These are phyloP conservation scores for Pestalotiopsis sp. DNA, from an alignment of 2,329 filamentous ascomycete species.

Conservation along the genomic window DNA sequence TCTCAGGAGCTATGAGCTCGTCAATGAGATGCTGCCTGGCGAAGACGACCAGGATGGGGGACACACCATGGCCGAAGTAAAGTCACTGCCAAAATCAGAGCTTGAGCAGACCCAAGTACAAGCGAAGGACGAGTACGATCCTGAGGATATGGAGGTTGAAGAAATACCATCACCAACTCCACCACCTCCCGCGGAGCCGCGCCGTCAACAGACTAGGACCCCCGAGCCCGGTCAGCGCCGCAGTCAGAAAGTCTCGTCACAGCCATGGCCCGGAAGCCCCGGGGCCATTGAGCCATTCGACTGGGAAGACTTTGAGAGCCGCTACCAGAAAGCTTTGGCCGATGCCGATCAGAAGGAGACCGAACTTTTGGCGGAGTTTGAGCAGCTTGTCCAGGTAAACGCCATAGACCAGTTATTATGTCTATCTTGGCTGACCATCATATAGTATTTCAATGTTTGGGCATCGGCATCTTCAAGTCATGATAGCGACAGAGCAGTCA, in stretches of 20 bases:
- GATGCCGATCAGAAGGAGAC: conserved; percentile 66
- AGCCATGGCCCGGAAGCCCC: conserved; percentile 50
- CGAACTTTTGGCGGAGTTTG: conserved; percentile 67
- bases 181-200: not conserved
- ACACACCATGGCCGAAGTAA: not conserved
- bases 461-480: conserved; percentile 70
- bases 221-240: conserved; percentile 41
- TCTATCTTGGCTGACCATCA: conserved; percentile 10
- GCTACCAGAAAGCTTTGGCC: conserved; percentile 68
- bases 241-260: conserved; percentile 33
- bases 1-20: conserved; percentile 6
- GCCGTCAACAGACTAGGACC: conserved; percentile 25
- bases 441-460: conserved; percentile 80
- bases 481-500: conserved; percentile 76
- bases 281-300: conserved; percentile 63
- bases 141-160: not conserved
- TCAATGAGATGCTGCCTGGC: conserved; percentile 1
- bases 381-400: conserved; percentile 65
- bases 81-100: not conserved
- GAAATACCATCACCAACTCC: not conserved
- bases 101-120: conserved; percentile 7
- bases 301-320: conserved; percentile 75
- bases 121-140: not conserved
- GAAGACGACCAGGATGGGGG: conserved; percentile 3
- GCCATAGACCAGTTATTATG: not conserved